Conservation (phyloP, 2,329 filamentous ascomycete genomes). For the Fusarium sp. region DNA sequence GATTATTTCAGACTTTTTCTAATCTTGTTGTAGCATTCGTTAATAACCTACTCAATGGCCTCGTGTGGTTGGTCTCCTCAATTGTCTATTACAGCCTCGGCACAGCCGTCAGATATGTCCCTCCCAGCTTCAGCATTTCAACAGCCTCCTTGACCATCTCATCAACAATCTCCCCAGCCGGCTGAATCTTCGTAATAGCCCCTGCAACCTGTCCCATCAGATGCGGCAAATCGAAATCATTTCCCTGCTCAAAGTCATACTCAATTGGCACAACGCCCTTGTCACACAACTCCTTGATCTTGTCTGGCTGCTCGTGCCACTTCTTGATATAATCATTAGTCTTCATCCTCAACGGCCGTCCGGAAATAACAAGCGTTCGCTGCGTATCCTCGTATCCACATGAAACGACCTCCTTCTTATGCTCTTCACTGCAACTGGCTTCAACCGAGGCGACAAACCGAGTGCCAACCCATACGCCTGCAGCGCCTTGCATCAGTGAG, state of each 20-base stretch:
- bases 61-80: not conserved
- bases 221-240: constrained; percentile 87
- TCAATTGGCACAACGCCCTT: constrained; percentile 84
- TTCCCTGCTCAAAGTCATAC: constrained; percentile 84
- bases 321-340: constrained; percentile 85
- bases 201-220: constrained; percentile 95
- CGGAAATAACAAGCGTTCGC: constrained; percentile 84
- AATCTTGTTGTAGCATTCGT: not conserved
- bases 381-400: constrained; percentile 85
- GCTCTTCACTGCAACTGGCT: constrained; percentile 82
- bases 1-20: not conserved
- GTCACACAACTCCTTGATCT: constrained; percentile 81
- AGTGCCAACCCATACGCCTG: constrained; percentile 94
- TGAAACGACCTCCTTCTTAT: constrained; percentile 87
- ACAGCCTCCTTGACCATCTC: constrained; percentile 89
- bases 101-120: constrained; percentile 66
- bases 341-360: constrained; percentile 83
- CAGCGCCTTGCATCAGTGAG: constrained; percentile 87
- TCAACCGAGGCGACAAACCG: constrained; percentile 88
- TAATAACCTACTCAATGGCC: not conserved
- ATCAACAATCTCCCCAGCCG: constrained; percentile 85
- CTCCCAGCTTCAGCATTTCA: constrained; percentile 73
- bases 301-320: constrained; percentile 83
- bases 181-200: constrained; percentile 80
- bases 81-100: constrained; percentile 59